Percentiles rank a stretch among this genome's conserved stretches.
phyloP scores from a whole-genome alignment of 2,329 filamentous ascomycete species.

The Metarhizium album region DNA sequence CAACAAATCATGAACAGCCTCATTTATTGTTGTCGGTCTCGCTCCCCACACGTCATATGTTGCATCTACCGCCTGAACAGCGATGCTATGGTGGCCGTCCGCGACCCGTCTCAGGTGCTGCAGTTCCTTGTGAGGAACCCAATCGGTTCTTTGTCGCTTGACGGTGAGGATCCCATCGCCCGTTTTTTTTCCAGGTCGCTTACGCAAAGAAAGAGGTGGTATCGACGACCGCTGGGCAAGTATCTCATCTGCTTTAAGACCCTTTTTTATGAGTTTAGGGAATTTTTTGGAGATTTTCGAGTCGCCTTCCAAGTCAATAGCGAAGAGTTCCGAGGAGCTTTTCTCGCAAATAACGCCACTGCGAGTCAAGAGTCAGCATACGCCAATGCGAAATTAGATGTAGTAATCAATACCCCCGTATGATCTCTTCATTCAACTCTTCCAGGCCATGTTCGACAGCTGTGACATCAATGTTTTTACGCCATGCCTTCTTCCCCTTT shows the following conservation, averaged over 20 bases:
- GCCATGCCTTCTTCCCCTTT: conserved; percentile 98
- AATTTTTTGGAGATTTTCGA: conserved; percentile 51
- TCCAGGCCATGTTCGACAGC: conserved; percentile 77
- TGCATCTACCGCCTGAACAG: conserved; percentile 46
- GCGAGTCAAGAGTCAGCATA: background rate
- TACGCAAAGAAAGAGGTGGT: conserved; percentile 66
- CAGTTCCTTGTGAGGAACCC: conserved; percentile 78
- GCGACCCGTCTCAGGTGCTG: conserved; percentile 68
- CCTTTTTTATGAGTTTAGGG: conserved; percentile 59
- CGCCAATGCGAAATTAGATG: background rate
- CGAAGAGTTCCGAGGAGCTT: conserved; percentile 72
- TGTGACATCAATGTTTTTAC: conserved; percentile 92
- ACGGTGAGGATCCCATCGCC: conserved; percentile 61
- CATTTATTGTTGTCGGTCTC: conserved; percentile 28
- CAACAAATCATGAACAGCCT: conserved; percentile 43
- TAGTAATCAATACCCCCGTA: conserved; percentile 57
- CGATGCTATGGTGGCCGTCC: conserved; percentile 53
- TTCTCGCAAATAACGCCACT: conserved; percentile 84
- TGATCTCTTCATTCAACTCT: conserved; percentile 78
- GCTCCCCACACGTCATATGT: conserved; percentile 71
- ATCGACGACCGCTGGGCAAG: conserved; percentile 74
- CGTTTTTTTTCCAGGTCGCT: conserved; percentile 60
- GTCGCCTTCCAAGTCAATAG: conserved; percentile 67
- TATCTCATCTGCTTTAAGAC: conserved; percentile 84
- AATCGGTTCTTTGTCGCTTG: conserved; percentile 69